Percentiles rank a stretch among this genome's conserved stretches.
phyloP scores from a whole-genome alignment of 2,329 filamentous ascomycete species.

The Cladosporium sp. region DNA sequence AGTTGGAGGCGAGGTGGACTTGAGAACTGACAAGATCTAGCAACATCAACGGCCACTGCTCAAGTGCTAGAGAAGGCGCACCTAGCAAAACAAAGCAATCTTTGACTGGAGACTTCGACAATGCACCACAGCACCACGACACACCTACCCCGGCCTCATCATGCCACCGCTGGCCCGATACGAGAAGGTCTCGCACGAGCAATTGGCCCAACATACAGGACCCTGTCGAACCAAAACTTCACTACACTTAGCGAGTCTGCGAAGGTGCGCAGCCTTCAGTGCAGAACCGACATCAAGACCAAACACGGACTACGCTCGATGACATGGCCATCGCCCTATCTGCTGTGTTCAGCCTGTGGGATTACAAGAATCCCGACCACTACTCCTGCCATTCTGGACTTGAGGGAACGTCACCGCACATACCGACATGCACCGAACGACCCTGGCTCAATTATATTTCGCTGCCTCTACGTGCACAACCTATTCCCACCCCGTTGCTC shows the following conservation, averaged over 20 bases:
- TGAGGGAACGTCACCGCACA: background rate
- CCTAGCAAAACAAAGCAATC: background rate
- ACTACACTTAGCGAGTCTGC: too few relatives aligned
- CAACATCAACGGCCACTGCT: background rate
- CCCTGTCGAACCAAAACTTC: too few relatives aligned
- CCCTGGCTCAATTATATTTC: background rate
- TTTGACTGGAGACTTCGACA: background rate
- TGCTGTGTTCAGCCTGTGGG: background rate
- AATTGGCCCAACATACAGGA: background rate
- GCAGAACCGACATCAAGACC: background rate
- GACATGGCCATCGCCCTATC: background rate
- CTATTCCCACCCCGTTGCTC: background rate
- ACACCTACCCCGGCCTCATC: background rate
- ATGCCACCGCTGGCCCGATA: background rate
- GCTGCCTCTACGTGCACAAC: background rate
- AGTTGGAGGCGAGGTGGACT: background rate
- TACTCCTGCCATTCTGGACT: background rate
- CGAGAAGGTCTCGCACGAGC: background rate
- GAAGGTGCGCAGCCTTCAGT: too few relatives aligned
- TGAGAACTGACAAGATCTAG: background rate
- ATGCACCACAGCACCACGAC: background rate
- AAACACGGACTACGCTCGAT: too few relatives aligned
- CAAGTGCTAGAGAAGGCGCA: background rate
- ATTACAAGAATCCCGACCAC: background rate
- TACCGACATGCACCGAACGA: too few relatives aligned